Evolutionary conservation across 208 protist genomes (phyloP), one percentile per base, ranked within the genome.

Genomic region (Ichthyophonus hoferi): DNA sequence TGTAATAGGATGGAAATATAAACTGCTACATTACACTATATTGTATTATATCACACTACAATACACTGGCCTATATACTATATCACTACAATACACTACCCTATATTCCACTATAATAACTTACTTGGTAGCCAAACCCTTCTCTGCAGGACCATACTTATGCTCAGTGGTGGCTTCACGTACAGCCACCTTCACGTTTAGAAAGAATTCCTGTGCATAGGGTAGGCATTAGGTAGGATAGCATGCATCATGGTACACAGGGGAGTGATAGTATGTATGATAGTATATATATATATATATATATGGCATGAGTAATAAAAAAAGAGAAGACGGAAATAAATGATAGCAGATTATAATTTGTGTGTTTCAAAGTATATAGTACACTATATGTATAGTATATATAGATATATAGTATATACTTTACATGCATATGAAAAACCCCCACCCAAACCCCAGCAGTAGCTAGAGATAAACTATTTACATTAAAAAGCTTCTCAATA

Each of bases 181-280:
- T 2, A 92, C 40, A 7, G 92, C 34, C 14, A 43, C 41, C 42
- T 93, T 93, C 2, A 93, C 92, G 0, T 86, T 92, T 42, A 93
- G 90, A 85, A 94, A 94, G 78, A 95, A 94, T 33, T 95, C 93
- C 1, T 90, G 42, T 24, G 94, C 24, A 76, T 33, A n/a, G 50
- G 31, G 24, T 76, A 76, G 24, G 14, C 50, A 76, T 14, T 31
- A 76, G 31, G 24, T 76, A 76, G 0, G n/a, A n/a, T n/a, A n/a
- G n/a, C n/a, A n/a, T 76, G 31, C 50, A 76, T 76, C 14, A 76
- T 33, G 14, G 31, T 76, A 31, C 31, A 76, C 31, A 76, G 14
- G 50, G 14, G 31, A n/a, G 31, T 76, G 50, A n/a, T 33, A 14
- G 31, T 76, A 31, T 76, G 31, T 31, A 76, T 0, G 50, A 14